Base-by-base conservation (phyloP, 2,329 filamentous ascomycete species). In the Neonectria punicea region DNA sequence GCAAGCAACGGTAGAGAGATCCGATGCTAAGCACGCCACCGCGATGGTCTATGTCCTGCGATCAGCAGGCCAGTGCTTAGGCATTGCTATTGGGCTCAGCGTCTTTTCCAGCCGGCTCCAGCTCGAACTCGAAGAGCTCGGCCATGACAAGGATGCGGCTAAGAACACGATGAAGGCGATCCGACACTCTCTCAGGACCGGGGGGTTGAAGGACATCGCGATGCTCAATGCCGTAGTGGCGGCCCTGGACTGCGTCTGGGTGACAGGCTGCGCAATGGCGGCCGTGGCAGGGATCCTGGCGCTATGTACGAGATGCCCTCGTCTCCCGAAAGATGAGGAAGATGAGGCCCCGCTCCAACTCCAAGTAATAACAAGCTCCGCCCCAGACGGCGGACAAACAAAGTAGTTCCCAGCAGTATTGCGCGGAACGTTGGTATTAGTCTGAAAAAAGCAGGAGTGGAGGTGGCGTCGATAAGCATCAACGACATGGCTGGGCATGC, bases 1-100 rank as follows among this genome's bases (percentile, higher is more conserved):
- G 25, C 90, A 93, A 76, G 89, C 90, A 8, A 73, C 68, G 5
- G 70, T 68, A 7, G 36, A 51, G 9, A 60, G 65, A n/a, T 54
- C 32, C 7, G 69, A 73, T 10, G 66, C 65, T 39, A 72, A 69
- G 2, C 70, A 74, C 49, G 70, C 72, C n/a, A 67, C 73, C 18
- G 68, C 67, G 46, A 73, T 76, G 73, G 68, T 74, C 32, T 68
- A 68, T 41, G 64, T 74, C n/a, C 30, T 76, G 30, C 61, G 74
- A 49, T 67, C 73, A 10, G 68, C 70, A 46, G 74, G 74, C 13
- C 72, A 76, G 59, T 75, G 73, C 58, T 53, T 76, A 20, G 74
- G 74, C 22, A 68, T 76, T 36, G 74, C 74, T 25, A 43, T 75
- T 20, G 74, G 74, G 5, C 72, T 69, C 16, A 61, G 66, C 44